Percentiles rank a stretch among this genome's conserved stretches.
These are phyloP conservation scores for Leucaena leucocephala DNA, from an alignment of 306 rosid species.

Conservation along the genomic window DNA sequence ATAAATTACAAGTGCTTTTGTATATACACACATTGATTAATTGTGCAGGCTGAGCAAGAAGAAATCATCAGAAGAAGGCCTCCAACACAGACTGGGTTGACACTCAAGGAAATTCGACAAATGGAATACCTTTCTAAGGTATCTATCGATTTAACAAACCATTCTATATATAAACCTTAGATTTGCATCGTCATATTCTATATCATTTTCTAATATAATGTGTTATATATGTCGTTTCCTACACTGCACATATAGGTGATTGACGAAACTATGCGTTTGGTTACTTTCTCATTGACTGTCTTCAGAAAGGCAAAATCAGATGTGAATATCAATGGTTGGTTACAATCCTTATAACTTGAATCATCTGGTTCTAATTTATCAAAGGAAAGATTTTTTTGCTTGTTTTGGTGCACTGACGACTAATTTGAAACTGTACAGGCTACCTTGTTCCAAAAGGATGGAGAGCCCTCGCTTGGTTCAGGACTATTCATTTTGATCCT, in stretches of 20 bases:
- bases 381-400: neutral
- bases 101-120: constrained; percentile 2
- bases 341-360: neutral
- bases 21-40: too few species aligned
- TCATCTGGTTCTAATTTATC: neutral
- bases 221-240: too few species aligned
- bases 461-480: constrained; percentile 72
- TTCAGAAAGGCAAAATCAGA: constrained; percentile 66
- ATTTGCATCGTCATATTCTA: neutral
- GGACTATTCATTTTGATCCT: constrained; percentile 69
- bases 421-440: constrained; percentile 41
- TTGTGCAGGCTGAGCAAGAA: constrained; percentile 61
- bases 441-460: constrained; percentile 76
- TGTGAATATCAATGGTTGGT: constrained; percentile 55
- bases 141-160: neutral
- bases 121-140: constrained; percentile 2
- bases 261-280: constrained; percentile 71
- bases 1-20: too few species aligned
- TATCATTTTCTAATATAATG: neutral
- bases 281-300: constrained; percentile 61
- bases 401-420: too few species aligned
- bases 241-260: constrained; percentile 47
- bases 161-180: neutral
- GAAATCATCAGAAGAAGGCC: constrained; percentile 54
- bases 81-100: constrained; percentile 36